Evolutionary conservation across 305 asterid species (phyloP).

Genomic region (Plantago coronopus): DNA sequence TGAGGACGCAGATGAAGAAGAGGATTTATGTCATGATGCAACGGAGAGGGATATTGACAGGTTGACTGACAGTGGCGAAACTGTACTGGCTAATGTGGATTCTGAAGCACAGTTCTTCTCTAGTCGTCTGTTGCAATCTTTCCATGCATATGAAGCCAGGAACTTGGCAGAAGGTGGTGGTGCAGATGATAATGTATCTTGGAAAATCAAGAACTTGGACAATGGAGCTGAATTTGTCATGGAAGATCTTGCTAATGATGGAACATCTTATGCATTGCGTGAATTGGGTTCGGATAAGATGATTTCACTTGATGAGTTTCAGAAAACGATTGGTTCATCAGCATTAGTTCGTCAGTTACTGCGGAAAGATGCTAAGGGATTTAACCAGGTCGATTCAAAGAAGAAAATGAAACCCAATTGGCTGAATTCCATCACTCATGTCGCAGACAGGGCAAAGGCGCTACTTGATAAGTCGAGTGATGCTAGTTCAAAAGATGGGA

Average conservation of each 20-base stretch:
- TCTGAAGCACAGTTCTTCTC: slow-evolving; percentile 35
- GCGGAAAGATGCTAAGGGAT: slow-evolving; percentile 38
- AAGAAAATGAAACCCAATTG: slow-evolving; percentile 48
- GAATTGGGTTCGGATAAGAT: slow-evolving; percentile 52
- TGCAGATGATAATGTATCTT: slow-evolving; percentile 30
- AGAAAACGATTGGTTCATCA: slow-evolving; percentile 52
- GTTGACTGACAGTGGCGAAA: slow-evolving; percentile 33
- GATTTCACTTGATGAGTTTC: slow-evolving; percentile 54
- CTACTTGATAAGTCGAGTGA: slow-evolving; percentile 27
- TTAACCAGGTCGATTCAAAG: slow-evolving; percentile 27
- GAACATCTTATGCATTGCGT: slow-evolving; percentile 36
- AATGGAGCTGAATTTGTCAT: slow-evolving; percentile 42
- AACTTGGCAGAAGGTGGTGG: slow-evolving; percentile 30
- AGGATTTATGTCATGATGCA: slow-evolving; percentile 22
- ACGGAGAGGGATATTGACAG: slow-evolving; percentile 24
- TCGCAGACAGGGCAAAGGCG: slow-evolving; percentile 33
- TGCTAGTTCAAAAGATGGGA: slow-evolving; percentile 16
- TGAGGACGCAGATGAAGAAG: slow-evolving; percentile 27
- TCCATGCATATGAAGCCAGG: slow-evolving; percentile 25
- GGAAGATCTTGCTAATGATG: slow-evolving; percentile 41
- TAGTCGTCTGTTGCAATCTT: slow-evolving; percentile 35
- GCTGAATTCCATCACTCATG: slow-evolving; percentile 39
- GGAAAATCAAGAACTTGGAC: slow-evolving; percentile 44
- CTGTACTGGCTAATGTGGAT: slow-evolving; percentile 42
- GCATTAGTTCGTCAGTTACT: slow-evolving; percentile 45